Base-by-base conservation (phyloP, 768 basidiomycete species). In the Coprinopsis strossmayeri region DNA sequence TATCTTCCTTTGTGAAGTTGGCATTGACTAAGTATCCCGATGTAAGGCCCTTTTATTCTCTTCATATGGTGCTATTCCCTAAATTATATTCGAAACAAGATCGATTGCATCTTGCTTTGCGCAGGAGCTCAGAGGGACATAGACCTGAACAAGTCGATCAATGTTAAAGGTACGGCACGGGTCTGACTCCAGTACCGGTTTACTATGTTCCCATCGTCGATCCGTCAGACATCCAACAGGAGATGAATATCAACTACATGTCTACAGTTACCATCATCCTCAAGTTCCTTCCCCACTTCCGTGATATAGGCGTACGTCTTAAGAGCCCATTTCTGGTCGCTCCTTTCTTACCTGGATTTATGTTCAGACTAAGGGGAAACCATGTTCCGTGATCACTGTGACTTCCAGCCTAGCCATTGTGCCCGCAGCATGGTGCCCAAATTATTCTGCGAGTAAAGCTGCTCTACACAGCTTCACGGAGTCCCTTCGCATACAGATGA, bases 241-340 rank as follows among this genome's bases (percentile, higher is more conserved):
- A 84, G 61, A 52, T 81, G 2, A 70, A 73, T 34, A 68, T 74
- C 32, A 82, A 84, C 57, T 82, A 82, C 54, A 65, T 66, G 0
- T 71, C 78, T 0, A 63, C 77, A 23, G 64, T 79, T n/a, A 67
- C 69, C 32, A 57, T 76, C 34, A 73, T 77, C 41, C 67, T 69
- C 2, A 67, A 71, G 44, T 64, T 82, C 51, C 57, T 78, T 7
- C 79, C 80, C 1, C 81, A 82, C 55, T 69, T 82, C 57, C 56
- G 77, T 18, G 70, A 73, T 51, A 68, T 77, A n/a, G 70, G 71
- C 37, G 80, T 82, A 53, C 49, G 69, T 58, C 11, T 27, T 17
- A 17, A 13, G 21, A 12, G 13, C 20, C 24, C n/a, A n/a, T n/a
- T n/a, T 34, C 10, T 45, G 20, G 9, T 18, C 17, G 27, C 5